Evolutionary conservation across 1,284 basidiomycete genomes (phyloP).

Genomic region (Trichosporon faecale): DNA sequence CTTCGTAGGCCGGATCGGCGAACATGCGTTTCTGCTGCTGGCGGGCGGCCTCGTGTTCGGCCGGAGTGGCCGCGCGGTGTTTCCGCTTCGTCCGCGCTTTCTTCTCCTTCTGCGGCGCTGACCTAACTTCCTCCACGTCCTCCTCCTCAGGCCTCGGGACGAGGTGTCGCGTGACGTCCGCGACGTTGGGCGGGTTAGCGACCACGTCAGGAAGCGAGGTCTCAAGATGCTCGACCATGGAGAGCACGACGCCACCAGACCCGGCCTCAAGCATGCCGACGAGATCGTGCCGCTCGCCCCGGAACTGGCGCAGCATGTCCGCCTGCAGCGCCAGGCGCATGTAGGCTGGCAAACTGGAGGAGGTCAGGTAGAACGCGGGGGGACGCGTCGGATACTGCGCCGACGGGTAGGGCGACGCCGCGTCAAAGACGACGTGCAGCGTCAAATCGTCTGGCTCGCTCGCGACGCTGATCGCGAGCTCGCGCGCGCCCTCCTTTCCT

Average conservation of each 20-base stretch:
- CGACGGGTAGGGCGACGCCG: slow-evolving; percentile 59
- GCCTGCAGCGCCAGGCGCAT: slow-evolving; percentile 79
- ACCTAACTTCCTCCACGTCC: slow-evolving; percentile 20
- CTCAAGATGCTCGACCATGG: slow-evolving; percentile 71
- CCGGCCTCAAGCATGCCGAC: slow-evolving; percentile 61
- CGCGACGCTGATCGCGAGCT: background rate
- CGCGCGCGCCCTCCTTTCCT: slow-evolving; percentile 38
- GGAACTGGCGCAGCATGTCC: slow-evolving; percentile 59
- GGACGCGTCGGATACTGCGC: slow-evolving; percentile 55
- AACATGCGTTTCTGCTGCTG: slow-evolving; percentile 54
- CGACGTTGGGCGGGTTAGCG: slow-evolving; percentile 68
- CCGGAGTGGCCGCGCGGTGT: slow-evolving; percentile 56
- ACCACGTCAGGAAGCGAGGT: slow-evolving; percentile 65
- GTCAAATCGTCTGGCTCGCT: slow-evolving; percentile 59
- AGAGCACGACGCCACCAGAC: slow-evolving; percentile 69
- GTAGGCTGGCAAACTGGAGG: slow-evolving; percentile 70
- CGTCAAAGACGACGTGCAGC: slow-evolving; percentile 65
- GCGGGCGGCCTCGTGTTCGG: slow-evolving; percentile 62
- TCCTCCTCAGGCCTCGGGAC: slow-evolving; percentile 53
- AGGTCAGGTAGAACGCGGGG: slow-evolving; percentile 74
- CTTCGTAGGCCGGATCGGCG: slow-evolving; percentile 58
- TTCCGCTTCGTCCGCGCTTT: slow-evolving; percentile 14
- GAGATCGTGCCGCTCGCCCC: slow-evolving; percentile 55
- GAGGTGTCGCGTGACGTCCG: slow-evolving; percentile 63
- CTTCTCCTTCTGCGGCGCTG: slow-evolving; percentile 13